Base-by-base conservation (phyloP, 371 early-diverging fungal genomes). In the Funneliformis caledonium region DNA sequence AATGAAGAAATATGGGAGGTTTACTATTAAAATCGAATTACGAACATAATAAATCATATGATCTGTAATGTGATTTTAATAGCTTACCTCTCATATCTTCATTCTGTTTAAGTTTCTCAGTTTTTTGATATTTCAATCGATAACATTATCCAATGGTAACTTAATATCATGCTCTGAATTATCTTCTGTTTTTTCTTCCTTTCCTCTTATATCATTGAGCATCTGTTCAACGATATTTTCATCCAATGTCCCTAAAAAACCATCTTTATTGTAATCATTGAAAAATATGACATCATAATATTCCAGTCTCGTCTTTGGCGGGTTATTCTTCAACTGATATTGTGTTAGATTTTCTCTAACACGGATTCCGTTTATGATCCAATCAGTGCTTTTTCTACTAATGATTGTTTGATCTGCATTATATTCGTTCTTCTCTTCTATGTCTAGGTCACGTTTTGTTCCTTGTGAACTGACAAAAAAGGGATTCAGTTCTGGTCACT, bases 261-360 rank as follows among this genome's bases (percentile, higher is more conserved):
- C 45, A 65, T 10, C 67, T 47, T 50, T 77, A 0, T 74, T 47
- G 14, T 64, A 45, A 77, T 26, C 45, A 77, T 77, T 77, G 77
- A 77, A 77, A 64, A 77, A 77, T 64, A 65, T 69, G n/a, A 69
- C 9, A 69, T 69, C 69, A 45, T 69, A 45, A 45, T 69, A 69
- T 19, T 69, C 69, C n/a, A 1, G 19, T 2, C 12, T 43, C 45
- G 5, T 68, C 19, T 68, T 68, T 5, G 19, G 19, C 47, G 12
- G 77, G 65, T 65, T 77, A 16, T 75, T 37, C 11, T 77, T 43
- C 45, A 50, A 61, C 33, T 65, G 77, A 22, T 77, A 77, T 77
- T 48, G 6, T 67, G 61, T 76, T 10, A 77, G 50, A 45, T 65
- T 4, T 61, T 65, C 65, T 45, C 65, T 77, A 22, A 77, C 65